phyloP scores from a whole-genome alignment of 202 grass and related monocot genomes.

The Musa balbisiana region DNA sequence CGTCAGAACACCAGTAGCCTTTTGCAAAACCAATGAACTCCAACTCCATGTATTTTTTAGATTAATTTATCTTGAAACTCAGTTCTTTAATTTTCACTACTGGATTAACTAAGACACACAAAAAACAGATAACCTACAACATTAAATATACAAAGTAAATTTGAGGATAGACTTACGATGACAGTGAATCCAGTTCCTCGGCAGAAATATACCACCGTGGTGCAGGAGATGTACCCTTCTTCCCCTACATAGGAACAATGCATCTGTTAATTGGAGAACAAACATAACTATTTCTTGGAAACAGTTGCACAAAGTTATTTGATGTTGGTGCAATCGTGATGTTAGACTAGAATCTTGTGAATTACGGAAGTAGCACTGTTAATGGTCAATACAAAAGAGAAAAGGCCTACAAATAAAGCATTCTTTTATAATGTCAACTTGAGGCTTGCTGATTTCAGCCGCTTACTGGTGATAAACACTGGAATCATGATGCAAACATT shows the following conservation, averaged over 20 bases:
- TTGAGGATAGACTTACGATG: constrained; percentile 53
- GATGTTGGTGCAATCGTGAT: not conserved
- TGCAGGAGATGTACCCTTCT: constrained; percentile 61
- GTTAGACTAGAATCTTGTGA: not conserved
- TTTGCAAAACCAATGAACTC: too few species aligned
- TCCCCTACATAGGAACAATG: constrained; percentile 31
- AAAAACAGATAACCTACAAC: too few species aligned
- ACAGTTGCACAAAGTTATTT: not conserved
- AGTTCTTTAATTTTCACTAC: too few species aligned
- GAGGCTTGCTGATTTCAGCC: not conserved
- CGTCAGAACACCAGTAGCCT: too few species aligned
- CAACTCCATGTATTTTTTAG: too few species aligned
- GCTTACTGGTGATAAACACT: not conserved
- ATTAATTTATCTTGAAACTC: too few species aligned
- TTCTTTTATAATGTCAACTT: not conserved
- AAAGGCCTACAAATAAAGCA: not conserved
- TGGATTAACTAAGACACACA: too few species aligned
- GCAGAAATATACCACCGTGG: constrained; percentile 74
- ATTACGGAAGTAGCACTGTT: not conserved
- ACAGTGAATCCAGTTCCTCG: constrained; percentile 70
- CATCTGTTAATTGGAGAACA: not conserved
- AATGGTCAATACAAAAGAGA: constrained; percentile 17
- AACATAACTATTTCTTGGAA: not conserved
- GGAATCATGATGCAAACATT: not conserved
- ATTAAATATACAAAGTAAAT: too few species aligned